These are phyloP conservation scores for Kodamaea kakaduensis DNA, from an alignment of 805 yeast species.

Conservation along the genomic window DNA sequence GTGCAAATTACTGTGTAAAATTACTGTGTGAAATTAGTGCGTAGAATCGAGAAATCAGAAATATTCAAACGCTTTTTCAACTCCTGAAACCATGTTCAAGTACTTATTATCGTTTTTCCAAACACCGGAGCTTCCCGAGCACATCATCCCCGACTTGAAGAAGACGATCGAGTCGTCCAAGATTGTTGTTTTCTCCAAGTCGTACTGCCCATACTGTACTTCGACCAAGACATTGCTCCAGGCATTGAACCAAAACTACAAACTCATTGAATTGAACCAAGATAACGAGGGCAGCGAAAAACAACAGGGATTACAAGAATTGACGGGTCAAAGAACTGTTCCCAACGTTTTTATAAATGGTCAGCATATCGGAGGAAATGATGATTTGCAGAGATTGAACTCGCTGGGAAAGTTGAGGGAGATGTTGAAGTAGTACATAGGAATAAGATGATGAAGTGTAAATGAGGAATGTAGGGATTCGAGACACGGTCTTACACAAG, in stretches of 20 bases:
- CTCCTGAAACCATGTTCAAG: conserved; percentile 11
- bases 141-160: conserved; percentile 5
- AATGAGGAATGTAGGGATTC: no score
- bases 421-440: background rate
- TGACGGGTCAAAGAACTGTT: conserved; percentile 34
- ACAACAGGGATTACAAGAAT: conserved; percentile 28
- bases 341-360: conserved; percentile 36
- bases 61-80: no score
- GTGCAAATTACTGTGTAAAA: no score
- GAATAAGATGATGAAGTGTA: no score
- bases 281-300: conserved; percentile 23
- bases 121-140: conserved; percentile 1
- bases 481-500: no score
- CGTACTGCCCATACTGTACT: conserved; percentile 43
- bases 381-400: conserved; percentile 29
- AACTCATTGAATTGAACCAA: conserved; percentile 28
- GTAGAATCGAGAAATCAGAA: no score
- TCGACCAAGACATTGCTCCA: conserved; percentile 35
- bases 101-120: conserved; percentile 11
- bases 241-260: conserved; percentile 17
- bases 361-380: conserved; percentile 38
- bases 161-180: conserved; percentile 12
- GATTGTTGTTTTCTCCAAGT: conserved; percentile 27
- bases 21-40: no score
- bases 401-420: conserved; percentile 20